These are phyloP conservation scores for Pulveroboletus ravenelii DNA, from an alignment of 768 basidiomycete genomes.

Conservation along the genomic window DNA sequence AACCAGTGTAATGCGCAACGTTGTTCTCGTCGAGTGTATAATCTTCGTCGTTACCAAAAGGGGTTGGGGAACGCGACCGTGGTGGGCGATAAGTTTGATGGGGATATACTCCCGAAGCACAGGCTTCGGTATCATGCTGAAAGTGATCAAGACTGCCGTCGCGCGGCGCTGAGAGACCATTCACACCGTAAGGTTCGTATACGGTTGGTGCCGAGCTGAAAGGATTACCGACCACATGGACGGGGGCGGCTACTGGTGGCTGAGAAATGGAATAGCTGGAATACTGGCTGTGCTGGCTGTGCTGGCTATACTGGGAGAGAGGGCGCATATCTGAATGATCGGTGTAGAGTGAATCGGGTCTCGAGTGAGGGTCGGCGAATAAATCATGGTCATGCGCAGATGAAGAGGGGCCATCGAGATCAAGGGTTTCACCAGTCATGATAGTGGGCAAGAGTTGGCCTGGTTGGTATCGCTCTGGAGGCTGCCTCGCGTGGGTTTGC, in stretches of 20 bases:
- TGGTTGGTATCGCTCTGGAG: slow-evolving; percentile 47
- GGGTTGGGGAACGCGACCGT: slow-evolving; percentile 74
- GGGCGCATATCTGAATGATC: slow-evolving; percentile 25
- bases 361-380: slow-evolving; percentile 25
- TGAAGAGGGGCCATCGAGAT: slow-evolving; percentile 38
- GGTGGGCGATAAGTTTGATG: slow-evolving; percentile 46
- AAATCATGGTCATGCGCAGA: slow-evolving; percentile 31
- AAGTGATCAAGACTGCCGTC: slow-evolving; percentile 49
- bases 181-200: slow-evolving; percentile 5
- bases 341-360: slow-evolving; percentile 23
- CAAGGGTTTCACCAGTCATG: slow-evolving; percentile 60
- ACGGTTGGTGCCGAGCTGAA: slow-evolving; percentile 18
- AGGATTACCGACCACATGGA: slow-evolving; percentile 20
- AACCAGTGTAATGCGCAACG: slow-evolving; percentile 51
- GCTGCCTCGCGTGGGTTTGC: slow-evolving; percentile 1
- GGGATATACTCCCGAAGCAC: slow-evolving; percentile 56
- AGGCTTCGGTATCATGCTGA: slow-evolving; percentile 62
- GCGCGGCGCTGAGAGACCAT: slow-evolving; percentile 33
- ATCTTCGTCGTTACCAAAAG: slow-evolving; percentile 68
- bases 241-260: slow-evolving; percentile 12
- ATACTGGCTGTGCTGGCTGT: slow-evolving; percentile 37
- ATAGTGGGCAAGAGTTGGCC: slow-evolving; percentile 60
- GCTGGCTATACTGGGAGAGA: slow-evolving; percentile 35
- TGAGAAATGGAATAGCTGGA: slow-evolving; percentile 29
- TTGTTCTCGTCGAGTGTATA: slow-evolving; percentile 56